Evolutionary conservation across 352 stramenopile species (phyloP), one percentile per base, ranked within the genome.

Genomic region (Globisporangium paroecandrum): DNA sequence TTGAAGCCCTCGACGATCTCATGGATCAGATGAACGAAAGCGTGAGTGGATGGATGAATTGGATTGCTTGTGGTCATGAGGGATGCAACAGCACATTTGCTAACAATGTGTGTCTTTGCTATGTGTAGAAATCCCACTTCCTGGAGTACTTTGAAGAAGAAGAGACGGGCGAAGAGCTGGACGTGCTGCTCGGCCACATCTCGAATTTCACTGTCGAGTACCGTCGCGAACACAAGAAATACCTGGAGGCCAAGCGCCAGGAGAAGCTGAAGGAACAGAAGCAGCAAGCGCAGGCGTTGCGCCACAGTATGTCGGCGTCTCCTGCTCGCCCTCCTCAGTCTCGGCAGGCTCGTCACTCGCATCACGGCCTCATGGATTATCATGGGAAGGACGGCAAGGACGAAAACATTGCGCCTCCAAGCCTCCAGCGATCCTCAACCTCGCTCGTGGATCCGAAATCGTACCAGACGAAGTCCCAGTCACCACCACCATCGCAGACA

Each of bases 71-170:
- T 43, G 15, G 9, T 6, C 18, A 9, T 3, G 12, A 55, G 36
- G 24, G 24, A 51, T 51, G 32, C 5, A 12, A 51, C 43, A 22
- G 18, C 22, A 51, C 18, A 15, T 58, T 34, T 34, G 5, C 5
- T 32, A n/a, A 32, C 24, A 68, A 9, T 49, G 43, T 53, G 15
- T 38, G 13, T 53, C 3, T 58, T 36, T 43, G n/a, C 13, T 47
- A 22, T 4, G 15, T 59, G 38, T 64, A 89, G 81, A 95, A 93
- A 85, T 68, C 70, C 8, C 75, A 81, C 15, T 93, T 93, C 63
- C 73, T 95, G 10, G 77, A 91, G 62, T 93, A 93, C 66, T 92
- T 95, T 64, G 87, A 93, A 70, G 87, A 95, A 65, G 82, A 93
- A 61, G 87, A 90, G 24, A 90, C 82, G 2, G 78, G 85, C 34